These are phyloP conservation scores for Candida montana DNA, from an alignment of 805 yeast genomes.

Conservation along the genomic window DNA sequence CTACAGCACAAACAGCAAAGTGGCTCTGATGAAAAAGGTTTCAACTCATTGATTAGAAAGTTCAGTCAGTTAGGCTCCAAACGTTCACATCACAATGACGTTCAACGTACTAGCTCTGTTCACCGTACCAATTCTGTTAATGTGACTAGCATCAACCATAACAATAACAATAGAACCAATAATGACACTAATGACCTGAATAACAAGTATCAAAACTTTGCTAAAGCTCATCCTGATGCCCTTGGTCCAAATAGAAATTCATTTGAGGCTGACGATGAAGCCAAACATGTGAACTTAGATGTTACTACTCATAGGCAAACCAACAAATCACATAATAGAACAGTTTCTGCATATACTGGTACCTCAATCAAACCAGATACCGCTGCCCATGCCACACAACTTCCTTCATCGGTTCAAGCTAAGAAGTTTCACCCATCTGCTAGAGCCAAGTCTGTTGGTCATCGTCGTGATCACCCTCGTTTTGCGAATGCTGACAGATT, in stretches of 20 bases:
- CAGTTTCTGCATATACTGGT: constrained; percentile 26
- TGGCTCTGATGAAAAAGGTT: constrained; percentile 27
- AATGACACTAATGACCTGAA: constrained; percentile 1
- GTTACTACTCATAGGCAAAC: constrained; percentile 1
- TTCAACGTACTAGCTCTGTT: neutral
- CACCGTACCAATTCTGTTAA: constrained; percentile 9
- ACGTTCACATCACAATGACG: constrained; percentile 3
- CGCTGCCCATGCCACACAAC: constrained; percentile 1
- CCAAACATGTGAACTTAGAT: neutral
- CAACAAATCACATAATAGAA: constrained; percentile 21
- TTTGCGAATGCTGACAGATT: constrained; percentile 2
- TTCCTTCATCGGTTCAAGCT: constrained; percentile 13
- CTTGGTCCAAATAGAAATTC: constrained; percentile 24
- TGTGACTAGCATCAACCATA: neutral
- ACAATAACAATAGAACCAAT: neutral
- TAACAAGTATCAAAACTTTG: constrained; percentile 6
- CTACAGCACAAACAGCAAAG: constrained; percentile 33
- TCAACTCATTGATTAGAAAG: constrained; percentile 25
- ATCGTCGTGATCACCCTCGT: constrained; percentile 46
- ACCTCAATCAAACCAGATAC: constrained; percentile 3
- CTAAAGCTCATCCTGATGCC: constrained; percentile 13
- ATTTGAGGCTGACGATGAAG: constrained; percentile 15
- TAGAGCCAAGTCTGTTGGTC: constrained; percentile 84
- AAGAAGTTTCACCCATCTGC: constrained; percentile 68
- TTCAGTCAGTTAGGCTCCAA: constrained; percentile 25